Conservation (phyloP, 1,284 basidiomycete species). For the Fomitopsis pinicola region DNA sequence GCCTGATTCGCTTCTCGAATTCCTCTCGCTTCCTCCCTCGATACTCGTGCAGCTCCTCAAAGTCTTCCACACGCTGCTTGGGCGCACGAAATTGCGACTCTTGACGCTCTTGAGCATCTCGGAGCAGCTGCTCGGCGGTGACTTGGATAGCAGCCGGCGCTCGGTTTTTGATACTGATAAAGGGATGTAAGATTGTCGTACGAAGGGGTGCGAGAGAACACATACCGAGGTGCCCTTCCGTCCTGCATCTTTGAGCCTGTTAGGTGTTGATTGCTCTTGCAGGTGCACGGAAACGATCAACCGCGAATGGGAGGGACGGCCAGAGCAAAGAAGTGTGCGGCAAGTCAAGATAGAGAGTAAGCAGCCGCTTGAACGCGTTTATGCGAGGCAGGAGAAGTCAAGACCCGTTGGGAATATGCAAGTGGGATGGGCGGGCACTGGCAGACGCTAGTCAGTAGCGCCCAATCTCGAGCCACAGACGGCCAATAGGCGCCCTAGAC, state of each 20-base stretch:
- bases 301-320: too few species aligned
- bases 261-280: neutral
- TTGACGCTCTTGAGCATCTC: constrained; percentile 97
- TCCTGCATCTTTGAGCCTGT: constrained; percentile 39
- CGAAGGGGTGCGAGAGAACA: neutral
- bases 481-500: too few species aligned
- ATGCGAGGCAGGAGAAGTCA: too few species aligned
- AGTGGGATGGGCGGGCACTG: too few species aligned
- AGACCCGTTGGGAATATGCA: too few species aligned
- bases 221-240: constrained; percentile 49
- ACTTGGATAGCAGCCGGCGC: constrained; percentile 93
- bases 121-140: constrained; percentile 95
- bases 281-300: too few species aligned
- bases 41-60: constrained; percentile 96
- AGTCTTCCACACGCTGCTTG: constrained; percentile 94
- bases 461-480: too few species aligned
- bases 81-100: constrained; percentile 88
- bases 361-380: too few species aligned
- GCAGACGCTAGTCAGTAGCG: too few species aligned
- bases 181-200: neutral
- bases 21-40: constrained; percentile 93
- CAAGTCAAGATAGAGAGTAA: too few species aligned
- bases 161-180: constrained; percentile 76
- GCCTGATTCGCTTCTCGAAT: constrained; percentile 92
- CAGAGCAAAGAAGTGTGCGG: too few species aligned